phyloP scores from a whole-genome alignment of 2,329 filamentous ascomycete genomes.

The Fusarium sp. region DNA sequence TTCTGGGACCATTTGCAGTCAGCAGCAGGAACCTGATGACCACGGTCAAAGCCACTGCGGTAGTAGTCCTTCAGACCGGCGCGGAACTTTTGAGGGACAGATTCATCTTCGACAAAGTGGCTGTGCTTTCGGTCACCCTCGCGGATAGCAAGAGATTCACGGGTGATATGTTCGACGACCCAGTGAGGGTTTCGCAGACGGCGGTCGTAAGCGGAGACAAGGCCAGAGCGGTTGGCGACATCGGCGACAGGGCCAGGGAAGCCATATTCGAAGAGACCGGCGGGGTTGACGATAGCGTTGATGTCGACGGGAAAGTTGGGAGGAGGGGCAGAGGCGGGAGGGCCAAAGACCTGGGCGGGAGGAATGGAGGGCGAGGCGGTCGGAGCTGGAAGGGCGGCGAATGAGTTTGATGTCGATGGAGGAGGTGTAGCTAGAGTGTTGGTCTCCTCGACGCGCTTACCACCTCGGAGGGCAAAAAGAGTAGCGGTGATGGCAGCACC shows the following conservation, averaged over 20 bases:
- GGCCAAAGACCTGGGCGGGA: slow-evolving; percentile 66
- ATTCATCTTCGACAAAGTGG: slow-evolving; percentile 82
- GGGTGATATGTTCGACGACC: slow-evolving; percentile 97
- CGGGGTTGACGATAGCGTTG: slow-evolving; percentile 72
- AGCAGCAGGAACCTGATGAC: slow-evolving; percentile 96
- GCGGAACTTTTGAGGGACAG: slow-evolving; percentile 89
- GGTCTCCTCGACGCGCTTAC: slow-evolving; percentile 58
- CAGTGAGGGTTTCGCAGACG: slow-evolving; percentile 91
- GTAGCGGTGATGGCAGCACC: slow-evolving; percentile 80
- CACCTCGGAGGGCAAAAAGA: slow-evolving; percentile 70
- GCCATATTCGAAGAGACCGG: slow-evolving; percentile 84
- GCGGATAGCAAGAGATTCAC: slow-evolving; percentile 78
- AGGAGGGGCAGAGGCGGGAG: slow-evolving; percentile 48
- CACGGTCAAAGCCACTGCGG: slow-evolving; percentile 93
- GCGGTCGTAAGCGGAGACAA: slow-evolving; percentile 91
- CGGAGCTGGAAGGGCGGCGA: slow-evolving; percentile 46
- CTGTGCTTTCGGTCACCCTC: slow-evolving; percentile 88
- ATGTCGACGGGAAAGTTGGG: slow-evolving; percentile 48
- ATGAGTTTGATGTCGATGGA: slow-evolving; percentile 46
- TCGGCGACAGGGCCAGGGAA: slow-evolving; percentile 93
- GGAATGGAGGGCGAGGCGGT: slow-evolving; percentile 58
- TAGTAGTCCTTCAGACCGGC: slow-evolving; percentile 94
- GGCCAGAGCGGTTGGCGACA: slow-evolving; percentile 77
- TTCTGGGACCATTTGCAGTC: slow-evolving; percentile 95
- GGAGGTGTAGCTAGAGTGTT: slow-evolving; percentile 49